Evolutionary conservation across 768 basidiomycete genomes (phyloP), one percentile per base, ranked within the genome.

Genomic region (Trametes maxima): DNA sequence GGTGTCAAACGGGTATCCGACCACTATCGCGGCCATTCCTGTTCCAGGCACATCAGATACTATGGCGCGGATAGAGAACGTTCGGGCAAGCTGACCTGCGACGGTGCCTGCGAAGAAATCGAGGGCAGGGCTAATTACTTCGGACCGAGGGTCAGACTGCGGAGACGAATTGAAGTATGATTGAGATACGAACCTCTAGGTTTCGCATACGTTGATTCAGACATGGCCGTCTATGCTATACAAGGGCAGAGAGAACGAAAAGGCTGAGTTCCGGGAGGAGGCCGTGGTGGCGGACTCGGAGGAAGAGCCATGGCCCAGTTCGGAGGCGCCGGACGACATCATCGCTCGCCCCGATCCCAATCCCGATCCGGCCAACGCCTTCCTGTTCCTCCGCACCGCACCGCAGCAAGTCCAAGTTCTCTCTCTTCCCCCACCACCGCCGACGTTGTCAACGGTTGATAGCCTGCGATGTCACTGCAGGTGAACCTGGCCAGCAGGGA

Each of bases 21-120:
- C 73, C 17, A 63, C 62, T 10, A 74, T 33, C 12, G 70, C 71
- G 19, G 71, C 70, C 42, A 72, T 67, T 12, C 71, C 71, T 72
- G 46, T 2, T 33, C 5, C 6, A 3, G 4, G 33, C 16, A 16
- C 12, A 7, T 37, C 13, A 17, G 8, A 28, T 13, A 33, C 24
- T 28, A 28, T 39, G 16, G 10, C n/a, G n/a, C 28, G 5, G 8
- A 14, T 17, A 0, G 5, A 17, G 4, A 11, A 3, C 19, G 35
- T 10, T 35, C n/a, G n/a, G 35, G 13, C 2, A 14, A 17, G 62
- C 72, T 3, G 45, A 81, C 84, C 83, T 59, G 86, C 85, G 36
- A 87, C 75, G 0, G 91, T 92, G 5, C 93, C 93, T 5, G 91
- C 91, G 43, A 85, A 70, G 72, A 94, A 94, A 70, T 95, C 90